These are phyloP conservation scores for Mucor saturninus DNA, from an alignment of 371 early-diverging fungal genomes.

Conservation along the genomic window DNA sequence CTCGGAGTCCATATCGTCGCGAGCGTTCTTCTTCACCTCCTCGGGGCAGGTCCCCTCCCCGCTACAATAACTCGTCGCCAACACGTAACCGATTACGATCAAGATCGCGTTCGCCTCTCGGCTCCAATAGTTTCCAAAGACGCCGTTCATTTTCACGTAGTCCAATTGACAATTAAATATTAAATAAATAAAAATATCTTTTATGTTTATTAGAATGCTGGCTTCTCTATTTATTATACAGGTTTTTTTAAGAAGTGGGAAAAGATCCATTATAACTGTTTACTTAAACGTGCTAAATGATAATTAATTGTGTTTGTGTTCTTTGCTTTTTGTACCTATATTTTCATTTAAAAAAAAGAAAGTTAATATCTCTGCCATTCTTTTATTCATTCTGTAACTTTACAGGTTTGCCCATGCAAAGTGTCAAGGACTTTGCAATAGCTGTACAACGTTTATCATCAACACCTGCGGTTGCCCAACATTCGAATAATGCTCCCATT, in stretches of 20 bases:
- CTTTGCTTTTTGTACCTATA: conserved; percentile 56
- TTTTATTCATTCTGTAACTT: conserved; percentile 19
- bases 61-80: conserved; percentile 10
- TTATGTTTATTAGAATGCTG: background rate
- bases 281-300: conserved; percentile 70
- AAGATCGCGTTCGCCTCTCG: conserved; percentile 17
- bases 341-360: background rate
- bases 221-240: background rate
- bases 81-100: conserved; percentile 18
- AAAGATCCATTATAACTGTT: conserved; percentile 52
- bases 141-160: conserved; percentile 27
- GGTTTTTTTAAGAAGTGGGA: too few relatives aligned
- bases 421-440: conserved; percentile 60
- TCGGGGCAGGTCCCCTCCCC: conserved; percentile 21
- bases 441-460: conserved; percentile 64
- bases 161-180: conserved; percentile 7
- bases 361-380: background rate
- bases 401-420: conserved; percentile 69
- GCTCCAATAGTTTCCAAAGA: conserved; percentile 15
- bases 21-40: conserved; percentile 42
- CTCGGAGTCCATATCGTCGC: conserved; percentile 31
- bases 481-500: conserved; percentile 72
- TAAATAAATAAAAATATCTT: background rate
- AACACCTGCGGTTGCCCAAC: conserved; percentile 66
- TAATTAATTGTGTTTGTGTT: conserved; percentile 67